Conservation (phyloP, 2,329 filamentous ascomycete species). For the Coniochaeta prunicola region DNA sequence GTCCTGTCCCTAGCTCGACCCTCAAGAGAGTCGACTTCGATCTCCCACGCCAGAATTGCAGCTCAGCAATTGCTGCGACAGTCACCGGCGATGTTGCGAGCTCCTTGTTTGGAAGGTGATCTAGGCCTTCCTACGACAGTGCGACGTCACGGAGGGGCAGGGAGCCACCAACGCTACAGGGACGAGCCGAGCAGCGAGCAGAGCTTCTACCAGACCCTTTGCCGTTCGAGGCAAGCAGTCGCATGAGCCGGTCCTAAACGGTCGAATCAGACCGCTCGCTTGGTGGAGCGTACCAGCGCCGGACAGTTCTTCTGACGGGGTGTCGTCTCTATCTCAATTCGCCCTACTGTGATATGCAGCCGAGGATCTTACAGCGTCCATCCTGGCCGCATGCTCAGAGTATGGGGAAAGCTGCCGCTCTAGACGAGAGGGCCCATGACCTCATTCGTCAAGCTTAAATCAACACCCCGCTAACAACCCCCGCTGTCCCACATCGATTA, state of each 20-base stretch:
- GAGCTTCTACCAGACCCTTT: background rate
- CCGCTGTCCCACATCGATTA: background rate
- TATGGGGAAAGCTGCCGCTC: constrained; percentile 1
- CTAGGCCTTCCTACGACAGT: background rate
- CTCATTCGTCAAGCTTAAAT: constrained; percentile 2
- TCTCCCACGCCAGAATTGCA: background rate
- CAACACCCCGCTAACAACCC: background rate
- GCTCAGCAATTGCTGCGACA: background rate
- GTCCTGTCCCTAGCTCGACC: background rate
- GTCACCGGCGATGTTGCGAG: background rate
- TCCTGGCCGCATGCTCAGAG: background rate
- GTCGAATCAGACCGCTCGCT: background rate
- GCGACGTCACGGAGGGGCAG: background rate
- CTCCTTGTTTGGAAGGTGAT: background rate
- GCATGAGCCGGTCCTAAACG: background rate
- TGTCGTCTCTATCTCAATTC: background rate
- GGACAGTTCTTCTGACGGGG: background rate
- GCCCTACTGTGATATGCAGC: background rate
- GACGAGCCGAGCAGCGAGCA: background rate
- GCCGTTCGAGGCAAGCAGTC: background rate
- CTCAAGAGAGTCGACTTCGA: background rate
- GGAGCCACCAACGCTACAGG: background rate
- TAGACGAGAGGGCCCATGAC: background rate
- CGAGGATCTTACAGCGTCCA: background rate
- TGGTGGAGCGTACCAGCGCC: background rate